phyloP scores from a whole-genome alignment of 495 filamentous ascomycete species.

The Apiosordaria backusii region DNA sequence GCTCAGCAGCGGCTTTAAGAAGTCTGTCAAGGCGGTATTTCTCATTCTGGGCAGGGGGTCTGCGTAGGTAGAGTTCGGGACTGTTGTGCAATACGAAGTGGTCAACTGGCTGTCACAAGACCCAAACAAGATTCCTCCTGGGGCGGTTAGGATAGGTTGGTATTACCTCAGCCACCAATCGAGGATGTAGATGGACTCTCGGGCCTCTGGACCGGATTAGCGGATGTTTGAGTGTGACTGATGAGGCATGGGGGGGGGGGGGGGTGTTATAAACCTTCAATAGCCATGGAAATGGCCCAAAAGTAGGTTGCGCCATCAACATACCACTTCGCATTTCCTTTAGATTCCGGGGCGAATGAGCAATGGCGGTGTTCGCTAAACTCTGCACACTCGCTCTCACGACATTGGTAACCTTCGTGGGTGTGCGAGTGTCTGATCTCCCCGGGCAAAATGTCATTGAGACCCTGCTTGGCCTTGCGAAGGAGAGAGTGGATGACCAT shows the following conservation, averaged over 20 bases:
- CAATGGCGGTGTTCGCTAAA: constrained; percentile 63
- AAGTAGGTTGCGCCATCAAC: constrained; percentile 92
- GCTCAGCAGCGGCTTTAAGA: constrained; percentile 80
- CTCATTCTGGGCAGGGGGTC: constrained; percentile 78
- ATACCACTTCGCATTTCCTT: constrained; percentile 91
- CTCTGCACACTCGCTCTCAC: constrained; percentile 30
- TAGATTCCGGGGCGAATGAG: constrained; percentile 83
- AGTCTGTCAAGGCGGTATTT: constrained; percentile 86
- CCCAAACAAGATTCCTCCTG: not conserved
- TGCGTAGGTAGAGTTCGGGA: constrained; percentile 83
- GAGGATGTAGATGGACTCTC: constrained; percentile 84
- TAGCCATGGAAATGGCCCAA: constrained; percentile 78
- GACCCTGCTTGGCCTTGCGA: constrained; percentile 19
- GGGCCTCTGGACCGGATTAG: constrained; percentile 53
- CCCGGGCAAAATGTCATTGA: constrained; percentile 34
- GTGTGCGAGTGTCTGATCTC: constrained; percentile 41
- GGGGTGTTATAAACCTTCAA: constrained; percentile 54
- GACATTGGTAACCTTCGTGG: constrained; percentile 33
- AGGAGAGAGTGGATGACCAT: constrained; percentile 21
- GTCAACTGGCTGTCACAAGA: constrained; percentile 9
- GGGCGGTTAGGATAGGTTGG: not conserved
- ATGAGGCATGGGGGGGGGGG: not conserved
- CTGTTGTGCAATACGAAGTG: constrained; percentile 21
- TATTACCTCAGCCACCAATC: constrained; percentile 82
- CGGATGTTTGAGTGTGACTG: constrained; percentile 2